Conservation (phyloP, 345 rosid species). For the Orychophragmus violaceus region DNA sequence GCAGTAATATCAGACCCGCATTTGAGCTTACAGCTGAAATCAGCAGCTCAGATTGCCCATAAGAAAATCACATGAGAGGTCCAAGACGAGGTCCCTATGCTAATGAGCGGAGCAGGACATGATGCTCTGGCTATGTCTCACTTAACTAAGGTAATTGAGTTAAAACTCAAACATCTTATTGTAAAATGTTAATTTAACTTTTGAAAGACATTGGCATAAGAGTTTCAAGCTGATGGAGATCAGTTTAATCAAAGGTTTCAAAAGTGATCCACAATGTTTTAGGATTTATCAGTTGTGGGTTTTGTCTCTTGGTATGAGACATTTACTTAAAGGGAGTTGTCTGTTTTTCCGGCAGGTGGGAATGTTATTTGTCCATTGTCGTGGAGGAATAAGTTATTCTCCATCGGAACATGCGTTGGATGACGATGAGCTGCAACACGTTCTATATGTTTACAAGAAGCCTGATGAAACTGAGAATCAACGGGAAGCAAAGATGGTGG, state of each 20-base stretch:
- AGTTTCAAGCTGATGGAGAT: background rate
- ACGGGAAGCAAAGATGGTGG: constrained; percentile 24
- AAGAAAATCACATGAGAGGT: constrained; percentile 54
- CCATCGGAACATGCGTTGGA: constrained; percentile 84
- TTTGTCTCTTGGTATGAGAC: background rate
- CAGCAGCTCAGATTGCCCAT: constrained; percentile 65
- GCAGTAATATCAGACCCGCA: constrained; percentile 65
- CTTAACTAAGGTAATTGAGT: constrained; percentile 62
- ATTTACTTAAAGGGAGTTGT: background rate
- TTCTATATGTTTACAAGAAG: constrained; percentile 33
- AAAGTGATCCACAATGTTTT: background rate
- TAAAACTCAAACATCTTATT: background rate
- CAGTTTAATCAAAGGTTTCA: background rate
- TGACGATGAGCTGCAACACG: constrained; percentile 69
- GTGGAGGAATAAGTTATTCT: constrained; percentile 92
- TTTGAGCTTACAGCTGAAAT: constrained; percentile 56
- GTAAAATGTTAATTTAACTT: background rate
- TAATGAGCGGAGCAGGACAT: constrained; percentile 98
- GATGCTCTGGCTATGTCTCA: constrained; percentile 97
- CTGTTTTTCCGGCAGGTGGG: constrained; percentile 50
- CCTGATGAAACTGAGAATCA: constrained; percentile 5
- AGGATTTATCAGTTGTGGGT: background rate
- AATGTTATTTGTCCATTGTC: constrained; percentile 92
- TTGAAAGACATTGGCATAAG: background rate
- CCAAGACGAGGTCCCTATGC: constrained; percentile 64